Evolutionary conservation across 2,329 filamentous ascomycete species (phyloP), one percentile per base, ranked within the genome.

Genomic region (Ilyonectria sp.): DNA sequence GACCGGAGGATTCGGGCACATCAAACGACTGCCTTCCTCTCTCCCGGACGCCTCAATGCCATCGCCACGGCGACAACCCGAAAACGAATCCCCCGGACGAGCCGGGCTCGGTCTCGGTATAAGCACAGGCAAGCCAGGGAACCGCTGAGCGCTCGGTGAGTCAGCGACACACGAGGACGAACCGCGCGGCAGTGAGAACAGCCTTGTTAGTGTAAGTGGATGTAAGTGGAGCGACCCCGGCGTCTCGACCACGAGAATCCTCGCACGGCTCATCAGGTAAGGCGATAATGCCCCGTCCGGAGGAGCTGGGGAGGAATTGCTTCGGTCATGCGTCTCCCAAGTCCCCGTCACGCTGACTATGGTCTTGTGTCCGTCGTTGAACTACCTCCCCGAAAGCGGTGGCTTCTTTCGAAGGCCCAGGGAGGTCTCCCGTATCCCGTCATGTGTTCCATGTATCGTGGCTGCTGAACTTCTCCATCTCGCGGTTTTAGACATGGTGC

Each of bases 81-180:
- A 43, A 35, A 23, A 21, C 35, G 33, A 26, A 29, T 13, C 8
- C 21, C 49, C 59, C 59, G 59, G 49, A 37, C 37, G 19, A 55
- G 46, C 58, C 58, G 63, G 55, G 35, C 58, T 59, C 26, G 23
- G 54, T 43, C 19, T 23, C 58, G 52, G 31, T 31, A 23, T 58
- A 53, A 58, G 46, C n/a, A 46, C 44, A 23, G 61, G 58, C 47
- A 46, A 46, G 47, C 50, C 21, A 59, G 49, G 46, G 56, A 21
- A 50, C 33, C 62, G 49, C 53, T 57, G 63, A 58, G 63, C 35
- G 44, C 31, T 58, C 58, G 46, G 58, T 62, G 63, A 66, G 63
- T 61, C 63, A 66, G 46, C 63, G 31, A 60, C 23, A 43, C 37
- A 46, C 63, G 44, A 65, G 35, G 26, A 19, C n/a, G 50, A 53